These are phyloP conservation scores for Phytopythium helicoides DNA, from an alignment of 352 stramenopile species.

Conservation along the genomic window DNA sequence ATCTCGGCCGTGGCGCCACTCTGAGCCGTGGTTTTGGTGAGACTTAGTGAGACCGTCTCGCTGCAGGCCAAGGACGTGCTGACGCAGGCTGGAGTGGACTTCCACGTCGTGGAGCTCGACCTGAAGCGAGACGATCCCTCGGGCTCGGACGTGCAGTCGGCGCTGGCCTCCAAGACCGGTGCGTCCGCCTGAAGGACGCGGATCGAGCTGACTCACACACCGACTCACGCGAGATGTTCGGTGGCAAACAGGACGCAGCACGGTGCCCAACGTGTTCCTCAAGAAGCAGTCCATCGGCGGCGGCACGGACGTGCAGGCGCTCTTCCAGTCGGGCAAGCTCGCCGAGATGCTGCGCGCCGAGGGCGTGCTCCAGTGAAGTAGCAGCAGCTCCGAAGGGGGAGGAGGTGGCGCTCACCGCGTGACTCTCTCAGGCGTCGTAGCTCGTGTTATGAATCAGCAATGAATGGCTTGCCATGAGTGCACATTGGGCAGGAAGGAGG, in stretches of 20 bases:
- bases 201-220: background rate
- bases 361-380: conserved; percentile 29
- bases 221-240: conserved; percentile 5
- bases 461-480: too few relatives aligned
- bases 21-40: background rate
- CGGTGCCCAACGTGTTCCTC: conserved; percentile 97
- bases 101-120: conserved; percentile 70
- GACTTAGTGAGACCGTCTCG: background rate
- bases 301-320: conserved; percentile 90
- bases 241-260: conserved; percentile 68
- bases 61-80: conserved; percentile 85
- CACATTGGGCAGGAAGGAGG: too few relatives aligned
- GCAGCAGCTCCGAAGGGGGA: conserved; percentile 3
- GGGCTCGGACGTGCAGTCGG: conserved; percentile 87
- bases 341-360: conserved; percentile 76
- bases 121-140: conserved; percentile 46
- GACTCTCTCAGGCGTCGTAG: background rate
- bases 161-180: conserved; percentile 86
- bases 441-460: too few relatives aligned
- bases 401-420: background rate
- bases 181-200: background rate
- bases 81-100: conserved; percentile 47
- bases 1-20: too few relatives aligned
- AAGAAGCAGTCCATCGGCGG: conserved; percentile 92
- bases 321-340: conserved; percentile 87